Evolutionary conservation across 257 asterid genomes (phyloP), one percentile per base, ranked within the genome.

Genomic region (Thymus quinquecostatus): DNA sequence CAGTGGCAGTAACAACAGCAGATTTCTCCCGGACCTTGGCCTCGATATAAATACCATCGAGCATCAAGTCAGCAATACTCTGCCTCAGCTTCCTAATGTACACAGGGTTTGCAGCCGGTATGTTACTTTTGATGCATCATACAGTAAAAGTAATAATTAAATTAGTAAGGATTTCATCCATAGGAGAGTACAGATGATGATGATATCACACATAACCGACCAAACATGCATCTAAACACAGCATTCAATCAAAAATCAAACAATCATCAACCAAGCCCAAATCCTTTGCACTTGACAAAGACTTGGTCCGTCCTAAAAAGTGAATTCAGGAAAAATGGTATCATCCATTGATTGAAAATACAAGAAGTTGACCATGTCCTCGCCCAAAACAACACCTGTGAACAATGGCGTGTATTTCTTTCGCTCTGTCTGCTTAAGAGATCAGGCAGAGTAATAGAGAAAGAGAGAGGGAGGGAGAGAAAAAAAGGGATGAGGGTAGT

Each of bases 1-100:
- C 74, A 21, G 89, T 71, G 28, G 89, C 80, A 57, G 79, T 79
- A 72, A 91, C 61, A 33, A 72, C 67, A 45, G 88, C 86, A 76
- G 88, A 80, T 81, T 87, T 86, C 81, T 89, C 96, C 90, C 95
- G 75, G 66, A 80, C 86, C 86, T 86, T 88, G 62, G 85, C 89
- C 77, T 83, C 92, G 30, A 83, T 62, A 48, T 79, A 79, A 69
- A 86, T 84, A 64, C 79, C 83, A 32, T 80, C 73, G 71, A 94
- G 84, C 73, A 67, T 76, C 84, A 89, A 76, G 74, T 80, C 79
- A 71, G 95, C 89, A 76, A 94, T 85, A 72, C 84, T 84, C 80
- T 57, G 80, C 50, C 86, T 88, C 79, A 89, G 78, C 72, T 81
- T 82, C 91, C 98, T 93, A 78, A 49, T 40, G 62, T 28, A 14